Conservation (phyloP, 2,329 filamentous ascomycete genomes). For the Aspergillus pseudonomiae region DNA sequence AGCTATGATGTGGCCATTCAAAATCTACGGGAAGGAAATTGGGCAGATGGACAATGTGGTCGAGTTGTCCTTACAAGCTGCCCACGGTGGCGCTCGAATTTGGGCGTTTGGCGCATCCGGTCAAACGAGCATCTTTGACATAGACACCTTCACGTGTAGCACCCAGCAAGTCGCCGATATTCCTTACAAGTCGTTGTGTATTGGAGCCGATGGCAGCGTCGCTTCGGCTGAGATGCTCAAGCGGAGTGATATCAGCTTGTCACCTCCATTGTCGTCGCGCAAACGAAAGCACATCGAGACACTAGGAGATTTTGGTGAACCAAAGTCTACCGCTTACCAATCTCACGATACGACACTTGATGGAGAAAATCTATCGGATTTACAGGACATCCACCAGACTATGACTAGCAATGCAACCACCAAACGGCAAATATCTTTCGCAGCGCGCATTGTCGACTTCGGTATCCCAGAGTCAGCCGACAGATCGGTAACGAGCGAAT, state of each 20-base stretch:
- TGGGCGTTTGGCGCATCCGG: slow-evolving; percentile 56
- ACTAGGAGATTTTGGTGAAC: slow-evolving; percentile 27
- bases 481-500: slow-evolving; percentile 23
- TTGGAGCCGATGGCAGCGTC: slow-evolving; percentile 32
- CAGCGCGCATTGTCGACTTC: slow-evolving; percentile 41
- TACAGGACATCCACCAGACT: neutral
- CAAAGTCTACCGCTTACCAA: slow-evolving; percentile 20
- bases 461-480: slow-evolving; percentile 36
- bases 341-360: slow-evolving; percentile 9
- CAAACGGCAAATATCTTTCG: slow-evolving; percentile 34
- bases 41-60: slow-evolving; percentile 50
- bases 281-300: slow-evolving; percentile 32
- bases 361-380: slow-evolving; percentile 10
- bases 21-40: slow-evolving; percentile 54
- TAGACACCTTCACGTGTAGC: slow-evolving; percentile 38
- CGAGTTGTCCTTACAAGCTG: slow-evolving; percentile 53
- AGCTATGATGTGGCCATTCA: slow-evolving; percentile 52
- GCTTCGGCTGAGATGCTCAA: slow-evolving; percentile 22
- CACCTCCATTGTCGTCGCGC: slow-evolving; percentile 19
- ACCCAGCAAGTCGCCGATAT: slow-evolving; percentile 17
- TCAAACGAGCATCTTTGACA: slow-evolving; percentile 50
- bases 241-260: slow-evolving; percentile 13
- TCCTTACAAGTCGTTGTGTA: slow-evolving; percentile 27
- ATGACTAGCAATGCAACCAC: slow-evolving; percentile 1
- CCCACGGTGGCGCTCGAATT: slow-evolving; percentile 48